Percentiles rank a stretch among this genome's conserved stretches.
Evolutionary conservation across 306 rosid species (phyloP).

Genomic region (Trifolium dubium): DNA sequence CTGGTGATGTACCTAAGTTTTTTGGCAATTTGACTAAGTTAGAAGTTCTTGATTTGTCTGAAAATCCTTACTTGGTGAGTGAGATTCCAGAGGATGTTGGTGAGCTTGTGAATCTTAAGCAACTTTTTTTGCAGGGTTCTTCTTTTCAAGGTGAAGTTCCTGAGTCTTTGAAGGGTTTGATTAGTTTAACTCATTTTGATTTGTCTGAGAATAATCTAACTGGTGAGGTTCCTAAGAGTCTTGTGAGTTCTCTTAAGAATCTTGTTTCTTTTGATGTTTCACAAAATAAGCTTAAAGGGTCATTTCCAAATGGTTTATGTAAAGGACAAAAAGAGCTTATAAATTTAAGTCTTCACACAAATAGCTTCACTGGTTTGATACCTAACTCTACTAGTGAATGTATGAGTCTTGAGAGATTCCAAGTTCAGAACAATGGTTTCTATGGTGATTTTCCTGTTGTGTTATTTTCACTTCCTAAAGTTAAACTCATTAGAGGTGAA

Average conservation of each 20-base stretch:
- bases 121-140: constrained; percentile 72
- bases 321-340: constrained; percentile 55
- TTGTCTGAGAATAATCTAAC: constrained; percentile 85
- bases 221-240: constrained; percentile 60
- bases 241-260: constrained; percentile 73
- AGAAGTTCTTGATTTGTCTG: constrained; percentile 82
- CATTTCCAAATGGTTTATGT: constrained; percentile 79
- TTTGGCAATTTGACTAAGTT: constrained; percentile 74
- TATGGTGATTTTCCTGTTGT: constrained; percentile 74
- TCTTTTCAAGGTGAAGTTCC: constrained; percentile 88
- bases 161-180: constrained; percentile 62
- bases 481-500: constrained; percentile 91
- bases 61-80: constrained; percentile 75
- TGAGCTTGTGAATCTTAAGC: constrained; percentile 66
- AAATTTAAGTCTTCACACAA: constrained; percentile 73
- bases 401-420: constrained; percentile 81
- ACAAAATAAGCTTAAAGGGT: constrained; percentile 73
- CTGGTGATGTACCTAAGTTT: constrained; percentile 71
- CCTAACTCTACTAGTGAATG: constrained; percentile 67
- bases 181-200: constrained; percentile 68
- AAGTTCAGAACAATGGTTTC: constrained; percentile 87
- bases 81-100: constrained; percentile 81
- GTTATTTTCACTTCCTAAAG: constrained; percentile 80
- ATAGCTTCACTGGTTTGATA: constrained; percentile 67
- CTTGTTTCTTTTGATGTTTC: constrained; percentile 88